Conservation (phyloP, 306 rosid genomes). For the Malus fusca region DNA sequence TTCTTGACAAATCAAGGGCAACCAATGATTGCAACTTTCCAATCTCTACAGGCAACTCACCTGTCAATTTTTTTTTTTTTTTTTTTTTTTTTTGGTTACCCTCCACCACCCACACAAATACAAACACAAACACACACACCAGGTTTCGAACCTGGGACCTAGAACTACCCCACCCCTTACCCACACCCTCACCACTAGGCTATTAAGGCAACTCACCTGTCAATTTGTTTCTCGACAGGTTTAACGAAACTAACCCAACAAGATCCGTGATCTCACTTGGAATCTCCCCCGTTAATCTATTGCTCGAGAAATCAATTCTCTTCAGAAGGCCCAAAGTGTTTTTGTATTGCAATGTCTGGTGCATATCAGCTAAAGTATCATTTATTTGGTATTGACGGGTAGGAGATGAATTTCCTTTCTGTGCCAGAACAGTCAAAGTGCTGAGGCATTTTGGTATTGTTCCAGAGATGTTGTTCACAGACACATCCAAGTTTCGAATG, state of each 20-base stretch:
- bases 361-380: too few species aligned
- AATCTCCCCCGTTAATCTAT: background rate
- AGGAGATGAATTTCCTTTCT: background rate
- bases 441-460: background rate
- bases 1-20: slow-evolving; percentile 9
- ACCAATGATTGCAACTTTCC: background rate
- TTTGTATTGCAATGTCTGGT: too few species aligned
- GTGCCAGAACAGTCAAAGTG: background rate
- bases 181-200: too few species aligned
- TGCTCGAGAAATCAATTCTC: slow-evolving; percentile 7
- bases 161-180: too few species aligned
- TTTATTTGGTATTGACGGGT: background rate
- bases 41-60: background rate
- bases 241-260: slow-evolving; percentile 2
- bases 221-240: slow-evolving; percentile 1
- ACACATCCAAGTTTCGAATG: slow-evolving; percentile 9
- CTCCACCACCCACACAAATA: too few species aligned
- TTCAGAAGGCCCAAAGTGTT: background rate
- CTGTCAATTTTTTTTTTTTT: too few species aligned
- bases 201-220: too few species aligned
- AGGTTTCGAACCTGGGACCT: too few species aligned
- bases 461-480: background rate
- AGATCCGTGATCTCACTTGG: too few species aligned
- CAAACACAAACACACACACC: too few species aligned
- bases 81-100: too few species aligned